Conservation (phyloP, 2,329 filamentous ascomycete genomes). For the Biscogniauxia mediterranea region DNA sequence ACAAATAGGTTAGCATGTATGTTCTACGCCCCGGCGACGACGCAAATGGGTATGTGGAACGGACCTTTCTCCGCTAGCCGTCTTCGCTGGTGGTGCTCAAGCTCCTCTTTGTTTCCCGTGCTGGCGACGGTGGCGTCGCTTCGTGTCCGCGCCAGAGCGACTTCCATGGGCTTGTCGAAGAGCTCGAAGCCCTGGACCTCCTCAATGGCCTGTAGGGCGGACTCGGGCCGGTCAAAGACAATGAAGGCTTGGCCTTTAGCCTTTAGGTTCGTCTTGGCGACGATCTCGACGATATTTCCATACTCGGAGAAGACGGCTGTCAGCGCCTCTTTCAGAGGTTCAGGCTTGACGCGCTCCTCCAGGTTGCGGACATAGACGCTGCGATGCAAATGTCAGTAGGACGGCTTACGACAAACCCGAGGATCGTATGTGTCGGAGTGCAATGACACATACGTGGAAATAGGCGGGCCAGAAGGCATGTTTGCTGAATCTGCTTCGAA, state of each 20-base stretch:
- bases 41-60: conserved; percentile 15
- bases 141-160: conserved; percentile 76
- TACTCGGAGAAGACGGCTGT: conserved; percentile 82
- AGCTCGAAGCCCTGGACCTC: conserved; percentile 91
- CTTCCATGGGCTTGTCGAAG: conserved; percentile 84
- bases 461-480: conserved; percentile 43
- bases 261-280: conserved; percentile 86
- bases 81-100: conserved; percentile 82
- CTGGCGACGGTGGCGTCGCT: conserved; percentile 85
- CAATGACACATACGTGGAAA: conserved; percentile 74
- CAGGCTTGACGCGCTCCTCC: conserved; percentile 86
- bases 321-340: conserved; percentile 71
- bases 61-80: conserved; percentile 87
- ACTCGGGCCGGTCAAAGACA: conserved; percentile 79
- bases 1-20: not conserved
- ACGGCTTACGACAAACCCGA: conserved; percentile 14
- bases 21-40: not conserved
- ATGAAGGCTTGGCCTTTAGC: conserved; percentile 95
- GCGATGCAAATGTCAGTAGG: conserved; percentile 15
- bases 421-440: conserved; percentile 58
- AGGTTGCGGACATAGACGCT: conserved; percentile 78
- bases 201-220: conserved; percentile 78
- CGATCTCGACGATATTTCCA: conserved; percentile 78
- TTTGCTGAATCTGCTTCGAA: conserved; percentile 5
- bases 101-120: conserved; percentile 72